Base-by-base conservation (phyloP, 2,329 filamentous ascomycete genomes). In the Penicillium sp. region DNA sequence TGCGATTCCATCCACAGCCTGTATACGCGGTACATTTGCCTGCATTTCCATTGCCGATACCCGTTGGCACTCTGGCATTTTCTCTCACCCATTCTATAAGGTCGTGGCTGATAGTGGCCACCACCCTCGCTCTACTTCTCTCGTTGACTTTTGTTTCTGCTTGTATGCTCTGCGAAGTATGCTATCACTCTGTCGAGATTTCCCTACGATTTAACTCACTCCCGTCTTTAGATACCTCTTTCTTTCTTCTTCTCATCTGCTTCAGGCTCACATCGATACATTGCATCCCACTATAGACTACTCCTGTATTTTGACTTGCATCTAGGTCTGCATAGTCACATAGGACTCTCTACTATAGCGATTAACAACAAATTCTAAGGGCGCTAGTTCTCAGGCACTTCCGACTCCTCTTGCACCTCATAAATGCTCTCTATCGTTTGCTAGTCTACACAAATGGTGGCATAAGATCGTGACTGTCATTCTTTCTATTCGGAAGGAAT, bases 181-280 rank as follows among this genome's bases (percentile, higher is more conserved):
- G 15, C n/a, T 28, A 12, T 52, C 35, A 7, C 45, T 48, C 35
- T 54, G 35, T 57, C 20, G 17, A 56, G 10, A 50, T 62, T 63
- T 63, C 58, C 43, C 43, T 60, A 52, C 49, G 20, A 55, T 25
- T 58, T 14, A 15, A 35, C 28, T 3, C 10, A 31, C 20, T n/a
- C 25, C 55, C 28, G 25, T 48, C 14, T 20, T 54, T 58, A 58
- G 42, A 60, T 58, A 61, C 39, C 54, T 49, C 39, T 62, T 50
- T 56, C 31, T 45, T 56, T 59, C 35, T 28, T 12, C 34, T 22
- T 28, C 25, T 28, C 25, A 28, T 54, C 39, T 8, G 10, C 31
- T 31, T 8, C 28, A 43, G 12, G 34, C 37, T 37, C 20, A 31
- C 22, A 45, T 52, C 47, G 10, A 25, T 45, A 34, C 50, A 43